Percentiles rank a stretch among this genome's conserved stretches.
phyloP scores from a whole-genome alignment of 169 alveolate genomes.

The Amoebophrya sp. region DNA sequence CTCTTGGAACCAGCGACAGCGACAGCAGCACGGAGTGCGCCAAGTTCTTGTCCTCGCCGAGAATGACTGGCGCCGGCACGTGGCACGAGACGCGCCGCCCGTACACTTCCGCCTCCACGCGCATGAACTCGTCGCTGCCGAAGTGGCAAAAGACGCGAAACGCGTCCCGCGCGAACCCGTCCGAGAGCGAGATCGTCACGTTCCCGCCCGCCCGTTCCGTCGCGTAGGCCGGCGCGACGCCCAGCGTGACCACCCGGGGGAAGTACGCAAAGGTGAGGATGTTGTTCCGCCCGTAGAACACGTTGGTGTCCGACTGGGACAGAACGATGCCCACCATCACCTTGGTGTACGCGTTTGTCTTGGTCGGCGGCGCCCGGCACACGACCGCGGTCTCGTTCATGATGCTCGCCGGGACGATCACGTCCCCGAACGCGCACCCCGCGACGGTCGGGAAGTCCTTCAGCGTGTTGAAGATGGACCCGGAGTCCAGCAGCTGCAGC shows the following conservation, averaged over 20 bases:
- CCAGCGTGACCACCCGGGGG: background rate
- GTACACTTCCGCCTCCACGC: background rate
- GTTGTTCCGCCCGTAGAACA: background rate
- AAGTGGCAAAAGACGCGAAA: background rate
- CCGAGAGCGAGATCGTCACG: background rate
- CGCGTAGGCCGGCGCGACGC: background rate
- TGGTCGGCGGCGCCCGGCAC: background rate
- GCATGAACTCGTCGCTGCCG: background rate
- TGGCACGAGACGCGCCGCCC: background rate
- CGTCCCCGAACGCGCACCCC: background rate
- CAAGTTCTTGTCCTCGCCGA: too few species aligned
- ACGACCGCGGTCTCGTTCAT: background rate
- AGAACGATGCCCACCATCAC: background rate
- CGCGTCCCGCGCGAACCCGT: background rate
- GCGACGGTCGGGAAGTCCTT: background rate
- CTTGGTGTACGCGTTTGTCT: background rate
- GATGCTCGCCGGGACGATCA: background rate
- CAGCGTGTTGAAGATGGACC: background rate
- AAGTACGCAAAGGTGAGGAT: background rate
- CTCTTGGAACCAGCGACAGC: background rate
- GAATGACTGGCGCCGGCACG: background rate
- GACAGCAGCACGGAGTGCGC: background rate
- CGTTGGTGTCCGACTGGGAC: background rate
- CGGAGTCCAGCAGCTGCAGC: background rate
- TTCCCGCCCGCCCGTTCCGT: background rate